A percentile compares a stretch with the other conserved stretches of the same genome.
Evolutionary conservation across 768 basidiomycete genomes (phyloP).

Genomic region (Lactarius hengduanensis): DNA sequence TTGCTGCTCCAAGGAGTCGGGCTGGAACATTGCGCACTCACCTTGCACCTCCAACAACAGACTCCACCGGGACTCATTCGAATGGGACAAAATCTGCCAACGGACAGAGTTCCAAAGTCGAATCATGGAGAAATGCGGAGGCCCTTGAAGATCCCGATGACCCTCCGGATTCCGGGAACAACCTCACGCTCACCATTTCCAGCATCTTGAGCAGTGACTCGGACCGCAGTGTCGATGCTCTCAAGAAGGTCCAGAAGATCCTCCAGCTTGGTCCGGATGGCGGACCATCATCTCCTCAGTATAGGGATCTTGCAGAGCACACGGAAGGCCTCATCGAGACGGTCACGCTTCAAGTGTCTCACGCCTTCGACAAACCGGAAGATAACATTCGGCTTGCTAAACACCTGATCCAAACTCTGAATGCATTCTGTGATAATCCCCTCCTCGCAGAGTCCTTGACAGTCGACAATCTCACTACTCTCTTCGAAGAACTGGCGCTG

Average conservation of each 20-base stretch:
- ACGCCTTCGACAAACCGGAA: conserved; percentile 82
- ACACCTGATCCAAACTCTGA: conserved; percentile 94
- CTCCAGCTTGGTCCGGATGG: conserved; percentile 73
- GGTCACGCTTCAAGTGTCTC: conserved; percentile 87
- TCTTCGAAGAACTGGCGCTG: conserved; percentile 90
- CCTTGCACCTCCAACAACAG: conserved; percentile 8
- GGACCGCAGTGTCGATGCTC: conserved; percentile 81
- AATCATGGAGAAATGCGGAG: conserved; percentile 24
- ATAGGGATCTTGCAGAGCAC: conserved; percentile 75
- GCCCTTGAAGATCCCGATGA: conserved; percentile 21
- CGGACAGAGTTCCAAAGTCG: conserved; percentile 24
- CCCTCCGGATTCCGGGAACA: conserved; percentile 43
- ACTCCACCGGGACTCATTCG: background rate
- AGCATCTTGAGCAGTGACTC: conserved; percentile 89
- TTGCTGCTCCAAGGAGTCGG: conserved; percentile 62
- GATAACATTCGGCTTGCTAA: conserved; percentile 94
- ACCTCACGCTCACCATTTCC: conserved; percentile 80
- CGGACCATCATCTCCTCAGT: conserved; percentile 64
- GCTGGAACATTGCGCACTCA: conserved; percentile 33
- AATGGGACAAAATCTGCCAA: conserved; percentile 18
- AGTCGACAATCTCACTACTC: conserved; percentile 75
- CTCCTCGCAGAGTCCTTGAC: conserved; percentile 86
- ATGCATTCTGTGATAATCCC: conserved; percentile 89
- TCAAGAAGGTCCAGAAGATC: conserved; percentile 91
- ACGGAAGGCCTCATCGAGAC: conserved; percentile 86